These are phyloP conservation scores for Iris macrosiphon DNA, from an alignment of 106 monocot genomes.

Conservation along the genomic window DNA sequence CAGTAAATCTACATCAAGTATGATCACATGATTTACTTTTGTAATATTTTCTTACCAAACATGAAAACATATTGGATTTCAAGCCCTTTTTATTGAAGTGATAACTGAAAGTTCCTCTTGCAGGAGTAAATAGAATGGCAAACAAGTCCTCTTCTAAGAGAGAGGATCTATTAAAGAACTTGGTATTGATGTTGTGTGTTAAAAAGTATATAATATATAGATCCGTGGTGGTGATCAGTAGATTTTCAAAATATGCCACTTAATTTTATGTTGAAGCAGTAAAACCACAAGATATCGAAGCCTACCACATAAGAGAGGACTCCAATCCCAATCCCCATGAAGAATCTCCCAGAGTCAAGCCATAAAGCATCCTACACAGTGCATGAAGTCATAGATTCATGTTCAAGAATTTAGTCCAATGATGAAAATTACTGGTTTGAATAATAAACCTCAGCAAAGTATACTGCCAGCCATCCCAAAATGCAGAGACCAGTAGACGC, in stretches of 20 bases:
- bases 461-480: conserved; percentile 56
- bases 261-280: not conserved
- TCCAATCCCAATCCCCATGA: conserved; percentile 55
- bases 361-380: conserved; percentile 26
- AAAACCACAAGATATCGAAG: not conserved
- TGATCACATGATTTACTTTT: too few species aligned
- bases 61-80: too few species aligned
- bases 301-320: conserved; percentile 68
- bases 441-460: conserved; percentile 40
- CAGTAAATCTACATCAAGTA: too few species aligned
- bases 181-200: too few species aligned
- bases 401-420: not conserved
- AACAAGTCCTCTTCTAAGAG: too few species aligned
- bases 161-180: too few species aligned
- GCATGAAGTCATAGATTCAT: not conserved
- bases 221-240: too few species aligned
- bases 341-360: conserved; percentile 48
- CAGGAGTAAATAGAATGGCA: too few species aligned
- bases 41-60: too few species aligned
- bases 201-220: too few species aligned
- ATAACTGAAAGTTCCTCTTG: too few species aligned
- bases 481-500: conserved; percentile 51
- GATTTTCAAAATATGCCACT: not conserved
- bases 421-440: not conserved
- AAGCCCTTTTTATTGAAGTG: too few species aligned